Conservation (phyloP, 805 yeast species). For the Nakazawaea ishiwadae region DNA sequence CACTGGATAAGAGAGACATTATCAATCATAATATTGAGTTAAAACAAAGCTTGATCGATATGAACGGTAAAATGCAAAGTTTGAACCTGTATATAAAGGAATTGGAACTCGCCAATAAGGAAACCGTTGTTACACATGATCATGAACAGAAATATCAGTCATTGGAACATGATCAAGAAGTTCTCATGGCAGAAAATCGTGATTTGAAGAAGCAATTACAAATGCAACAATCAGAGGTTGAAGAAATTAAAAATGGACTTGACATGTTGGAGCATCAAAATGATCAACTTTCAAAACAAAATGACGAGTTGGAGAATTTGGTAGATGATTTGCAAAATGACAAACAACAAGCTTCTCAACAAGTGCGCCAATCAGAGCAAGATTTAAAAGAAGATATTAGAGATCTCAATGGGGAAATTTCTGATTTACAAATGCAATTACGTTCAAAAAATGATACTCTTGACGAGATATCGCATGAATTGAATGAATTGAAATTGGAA, state of each 20-base stretch:
- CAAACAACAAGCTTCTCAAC: neutral
- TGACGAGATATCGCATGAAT: conserved; percentile 14
- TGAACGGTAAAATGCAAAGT: conserved; percentile 7
- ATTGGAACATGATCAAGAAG: neutral
- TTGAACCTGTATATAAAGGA: conserved; percentile 6
- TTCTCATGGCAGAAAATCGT: conserved; percentile 1
- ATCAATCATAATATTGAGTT: conserved; percentile 31
- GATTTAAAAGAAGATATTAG: neutral
- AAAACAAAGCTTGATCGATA: conserved; percentile 22
- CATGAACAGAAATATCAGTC: neutral
- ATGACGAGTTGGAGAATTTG: conserved; percentile 2
- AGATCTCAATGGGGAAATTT: conserved; percentile 1
- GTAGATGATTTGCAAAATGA: neutral
- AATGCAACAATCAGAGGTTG: neutral
- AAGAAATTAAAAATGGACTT: conserved; percentile 10
- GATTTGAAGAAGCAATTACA: neutral
- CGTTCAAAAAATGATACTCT: conserved; percentile 13
- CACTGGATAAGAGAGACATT: conserved; percentile 33
- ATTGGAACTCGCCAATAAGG: conserved; percentile 2
- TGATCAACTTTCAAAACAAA: conserved; percentile 19
- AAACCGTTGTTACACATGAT: neutral
- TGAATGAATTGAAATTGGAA: conserved; percentile 3
- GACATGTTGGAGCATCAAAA: conserved; percentile 16
- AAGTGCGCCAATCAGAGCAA: neutral
- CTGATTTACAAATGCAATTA: conserved; percentile 4